Percentiles rank a stretch among this genome's conserved stretches.
Conservation (phyloP, 257 asterid species). For the Solanum raphanifolium region DNA sequence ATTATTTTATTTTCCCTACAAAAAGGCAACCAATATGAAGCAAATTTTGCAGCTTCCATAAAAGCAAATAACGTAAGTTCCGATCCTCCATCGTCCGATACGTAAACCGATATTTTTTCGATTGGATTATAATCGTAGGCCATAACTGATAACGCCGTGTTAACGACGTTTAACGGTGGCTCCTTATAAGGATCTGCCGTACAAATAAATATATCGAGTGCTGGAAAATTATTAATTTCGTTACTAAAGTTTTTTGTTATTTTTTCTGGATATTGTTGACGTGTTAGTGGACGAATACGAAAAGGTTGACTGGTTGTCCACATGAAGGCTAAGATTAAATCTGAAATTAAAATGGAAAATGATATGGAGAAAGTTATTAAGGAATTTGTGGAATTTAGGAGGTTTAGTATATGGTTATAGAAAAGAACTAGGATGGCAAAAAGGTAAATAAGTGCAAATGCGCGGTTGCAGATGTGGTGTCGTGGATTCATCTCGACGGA, state of each 20-base stretch:
- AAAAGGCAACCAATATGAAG: conserved; percentile 53
- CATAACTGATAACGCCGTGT: conserved; percentile 72
- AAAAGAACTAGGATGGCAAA: conserved; percentile 29
- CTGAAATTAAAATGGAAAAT: conserved; percentile 36
- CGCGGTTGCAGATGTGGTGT: conserved; percentile 44
- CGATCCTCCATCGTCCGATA: conserved; percentile 78
- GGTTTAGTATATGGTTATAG: conserved; percentile 31
- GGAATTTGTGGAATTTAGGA: conserved; percentile 24
- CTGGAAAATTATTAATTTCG: conserved; percentile 33
- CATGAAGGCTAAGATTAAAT: conserved; percentile 47
- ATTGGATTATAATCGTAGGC: conserved; percentile 65
- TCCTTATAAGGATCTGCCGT: conserved; percentile 75
- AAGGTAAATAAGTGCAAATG: conserved; percentile 43
- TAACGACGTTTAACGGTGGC: conserved; percentile 48
- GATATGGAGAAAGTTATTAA: conserved; percentile 12
- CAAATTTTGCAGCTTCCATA: conserved; percentile 73
- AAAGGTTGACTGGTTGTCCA: conserved; percentile 47
- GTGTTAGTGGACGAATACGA: conserved; percentile 51
- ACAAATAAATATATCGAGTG: conserved; percentile 57
- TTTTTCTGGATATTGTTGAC: conserved; percentile 30
- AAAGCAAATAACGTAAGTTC: conserved; percentile 59
- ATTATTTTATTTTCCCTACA: conserved; percentile 38
- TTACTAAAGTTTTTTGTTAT: conserved; percentile 5
- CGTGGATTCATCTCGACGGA: conserved; percentile 20
- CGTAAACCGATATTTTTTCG: conserved; percentile 52